Evolutionary conservation across 305 asterid species (phyloP).

Genomic region (Salvia sclarea): DNA sequence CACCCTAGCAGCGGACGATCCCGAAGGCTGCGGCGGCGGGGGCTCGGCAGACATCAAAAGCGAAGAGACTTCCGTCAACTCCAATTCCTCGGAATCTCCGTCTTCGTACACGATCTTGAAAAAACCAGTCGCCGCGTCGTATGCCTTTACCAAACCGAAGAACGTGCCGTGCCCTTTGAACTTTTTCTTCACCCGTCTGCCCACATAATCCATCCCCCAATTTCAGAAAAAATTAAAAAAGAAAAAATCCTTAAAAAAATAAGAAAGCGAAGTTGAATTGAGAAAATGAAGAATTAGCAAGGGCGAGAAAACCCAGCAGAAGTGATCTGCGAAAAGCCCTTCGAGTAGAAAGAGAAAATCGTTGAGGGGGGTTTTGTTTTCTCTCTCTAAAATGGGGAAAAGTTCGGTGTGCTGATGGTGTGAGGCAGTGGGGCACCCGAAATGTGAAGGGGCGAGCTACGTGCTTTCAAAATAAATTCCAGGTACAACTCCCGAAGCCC

Average conservation of each 20-base stretch:
- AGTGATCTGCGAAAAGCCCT: slow-evolving; percentile 43
- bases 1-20: slow-evolving; percentile 32
- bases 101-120: slow-evolving; percentile 65
- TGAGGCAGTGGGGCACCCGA: slow-evolving; percentile 41
- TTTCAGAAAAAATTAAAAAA: slow-evolving; percentile 37
- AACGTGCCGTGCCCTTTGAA: slow-evolving; percentile 48
- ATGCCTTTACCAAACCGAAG: slow-evolving; percentile 55
- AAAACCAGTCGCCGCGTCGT: slow-evolving; percentile 52
- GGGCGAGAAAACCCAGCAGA: slow-evolving; percentile 9
- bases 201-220: slow-evolving; percentile 66
- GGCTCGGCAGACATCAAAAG: slow-evolving; percentile 43
- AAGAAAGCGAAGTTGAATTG: slow-evolving; percentile 24
- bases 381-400: slow-evolving; percentile 46
- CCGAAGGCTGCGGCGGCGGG: slow-evolving; percentile 28
- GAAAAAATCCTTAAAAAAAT: not conserved
- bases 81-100: slow-evolving; percentile 72
- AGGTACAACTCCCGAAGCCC: slow-evolving; percentile 34
- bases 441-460: slow-evolving; percentile 31
- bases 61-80: slow-evolving; percentile 42
- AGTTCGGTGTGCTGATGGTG: slow-evolving; percentile 17
- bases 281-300: not conserved
- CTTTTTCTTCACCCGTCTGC: slow-evolving; percentile 66
- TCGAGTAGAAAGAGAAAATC: slow-evolving; percentile 32
- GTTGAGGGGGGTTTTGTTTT: slow-evolving; percentile 34
- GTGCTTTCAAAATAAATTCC: slow-evolving; percentile 21